Evolutionary conservation across 2,329 filamentous ascomycete genomes (phyloP).

Genomic region (Cytospora piceae): DNA sequence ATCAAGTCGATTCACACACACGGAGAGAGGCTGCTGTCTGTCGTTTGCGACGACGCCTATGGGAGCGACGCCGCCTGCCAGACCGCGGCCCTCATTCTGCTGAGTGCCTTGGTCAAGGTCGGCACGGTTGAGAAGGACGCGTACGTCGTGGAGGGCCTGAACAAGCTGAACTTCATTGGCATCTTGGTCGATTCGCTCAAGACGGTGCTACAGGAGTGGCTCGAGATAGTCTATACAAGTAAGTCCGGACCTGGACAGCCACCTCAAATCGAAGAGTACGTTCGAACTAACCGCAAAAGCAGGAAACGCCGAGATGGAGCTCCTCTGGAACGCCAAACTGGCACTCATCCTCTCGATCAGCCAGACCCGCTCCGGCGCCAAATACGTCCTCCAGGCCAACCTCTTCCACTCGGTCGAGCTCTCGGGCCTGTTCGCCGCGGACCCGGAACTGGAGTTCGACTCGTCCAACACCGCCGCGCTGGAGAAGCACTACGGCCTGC

Average conservation of each 20-base stretch:
- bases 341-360: conserved; percentile 82
- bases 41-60: conserved; percentile 91
- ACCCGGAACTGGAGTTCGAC: conserved; percentile 87
- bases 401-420: conserved; percentile 80
- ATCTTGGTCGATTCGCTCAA: conserved; percentile 88
- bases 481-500: conserved; percentile 80
- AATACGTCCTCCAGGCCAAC: conserved; percentile 84
- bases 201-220: conserved; percentile 73
- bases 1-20: conserved; percentile 70
- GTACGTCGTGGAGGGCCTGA: conserved; percentile 77
- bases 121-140: conserved; percentile 72
- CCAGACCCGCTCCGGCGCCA: conserved; percentile 82
- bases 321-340: conserved; percentile 71
- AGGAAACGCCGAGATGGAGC: conserved; percentile 50
- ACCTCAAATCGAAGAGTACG: conserved; percentile 26
- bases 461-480: conserved; percentile 66
- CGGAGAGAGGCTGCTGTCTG: conserved; percentile 80
- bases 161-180: conserved; percentile 86
- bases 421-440: conserved; percentile 83
- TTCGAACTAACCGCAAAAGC: conserved; percentile 16
- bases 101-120: conserved; percentile 76
- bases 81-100: conserved; percentile 82
- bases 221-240: conserved; percentile 61
- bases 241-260: conserved; percentile 37
- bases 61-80: conserved; percentile 81